Base-by-base conservation (phyloP, 345 rosid species). In the Brassica carinata region DNA sequence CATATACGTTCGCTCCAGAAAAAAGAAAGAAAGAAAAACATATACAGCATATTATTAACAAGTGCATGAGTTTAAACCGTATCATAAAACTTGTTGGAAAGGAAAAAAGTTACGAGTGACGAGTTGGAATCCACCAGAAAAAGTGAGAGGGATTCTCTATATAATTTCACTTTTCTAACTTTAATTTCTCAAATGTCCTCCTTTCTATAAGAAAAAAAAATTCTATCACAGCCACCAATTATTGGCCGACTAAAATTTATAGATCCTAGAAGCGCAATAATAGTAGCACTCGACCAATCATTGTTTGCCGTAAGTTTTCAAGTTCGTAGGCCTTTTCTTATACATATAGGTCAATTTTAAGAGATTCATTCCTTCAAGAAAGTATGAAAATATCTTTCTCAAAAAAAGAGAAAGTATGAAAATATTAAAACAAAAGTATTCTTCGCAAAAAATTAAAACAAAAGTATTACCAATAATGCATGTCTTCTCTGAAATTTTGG, bases 111-210 rank as follows among this genome's bases (percentile, higher is more conserved):
- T 31, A 72, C 18, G 17, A 76, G 61, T 13, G 34, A 76, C 63
- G 74, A 81, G 81, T 76, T 81, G 84, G 81, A 72, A 77, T 77
- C 84, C 81, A 81, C 81, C 57, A 67, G 15, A 81, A 75, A 81
- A 81, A 57, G 73, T 59, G 70, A 59, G 64, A 76, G 55, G 71
- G 18, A 68, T 74, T 67, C 77, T 72, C 71, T 45, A 45, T 67
- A 38, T 19, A 19, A 67, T 71, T 71, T 66, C 17, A 76, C 57
- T 65, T 76, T 55, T 40, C 14, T 57, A 55, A 30, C 59, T 81
- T 70, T 75, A 76, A 29, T 70, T 76, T 76, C 80, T 57, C 40
- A 64, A 69, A 26, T 65, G 53, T 71, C 43, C 43, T 36, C 43
- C 43, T 36, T 27, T 75, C 66, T 33, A 45, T 45, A 13, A 45